Percentiles rank a stretch among this genome's conserved stretches.
phyloP scores from a whole-genome alignment of 495 filamentous ascomycete species.

The Trichocladium antarcticum region DNA sequence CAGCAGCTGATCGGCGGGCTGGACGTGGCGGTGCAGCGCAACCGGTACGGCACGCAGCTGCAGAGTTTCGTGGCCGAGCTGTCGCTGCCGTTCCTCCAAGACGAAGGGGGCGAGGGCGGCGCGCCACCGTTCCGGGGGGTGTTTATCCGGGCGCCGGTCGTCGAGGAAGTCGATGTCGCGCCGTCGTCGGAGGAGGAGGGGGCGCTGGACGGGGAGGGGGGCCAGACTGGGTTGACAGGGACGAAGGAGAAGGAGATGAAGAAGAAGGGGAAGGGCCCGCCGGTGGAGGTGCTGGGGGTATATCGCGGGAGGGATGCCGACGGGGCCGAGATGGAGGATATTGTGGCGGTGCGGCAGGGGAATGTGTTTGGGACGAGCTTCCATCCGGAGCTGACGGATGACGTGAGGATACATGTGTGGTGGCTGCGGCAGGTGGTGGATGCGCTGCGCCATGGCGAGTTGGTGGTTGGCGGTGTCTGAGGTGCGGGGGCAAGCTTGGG shows the following conservation, averaged over 20 bases:
- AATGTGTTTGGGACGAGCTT: slow-evolving; percentile 97
- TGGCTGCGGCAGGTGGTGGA: slow-evolving; percentile 67
- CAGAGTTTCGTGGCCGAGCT: slow-evolving; percentile 83
- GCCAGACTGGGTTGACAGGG: no score
- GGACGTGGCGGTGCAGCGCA: slow-evolving; percentile 84
- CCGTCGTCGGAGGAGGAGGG: slow-evolving; percentile 44
- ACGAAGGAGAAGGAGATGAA: slow-evolving; percentile 30
- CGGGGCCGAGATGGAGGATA: slow-evolving; percentile 53
- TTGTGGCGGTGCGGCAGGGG: slow-evolving; percentile 81
- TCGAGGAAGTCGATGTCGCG: slow-evolving; percentile 60
- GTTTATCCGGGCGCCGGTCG: slow-evolving; percentile 90
- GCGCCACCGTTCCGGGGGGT: slow-evolving; percentile 58
- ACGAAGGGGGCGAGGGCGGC: neutral
- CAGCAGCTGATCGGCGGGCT: slow-evolving; percentile 91
- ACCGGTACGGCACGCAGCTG: slow-evolving; percentile 88
- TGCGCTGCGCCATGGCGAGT: slow-evolving; percentile 6
- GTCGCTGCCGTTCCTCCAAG: slow-evolving; percentile 56
- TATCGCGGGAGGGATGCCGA: slow-evolving; percentile 24
- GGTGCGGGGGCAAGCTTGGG: neutral
- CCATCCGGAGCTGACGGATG: slow-evolving; percentile 87
- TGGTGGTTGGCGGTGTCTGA: slow-evolving; percentile 8
- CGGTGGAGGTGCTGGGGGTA: slow-evolving; percentile 49
- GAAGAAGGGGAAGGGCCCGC: slow-evolving; percentile 23
- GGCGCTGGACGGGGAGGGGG: no score
- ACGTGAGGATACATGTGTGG: slow-evolving; percentile 85